Conservation (phyloP, 768 basidiomycete genomes). For the Stropharia rugosoannulata region DNA sequence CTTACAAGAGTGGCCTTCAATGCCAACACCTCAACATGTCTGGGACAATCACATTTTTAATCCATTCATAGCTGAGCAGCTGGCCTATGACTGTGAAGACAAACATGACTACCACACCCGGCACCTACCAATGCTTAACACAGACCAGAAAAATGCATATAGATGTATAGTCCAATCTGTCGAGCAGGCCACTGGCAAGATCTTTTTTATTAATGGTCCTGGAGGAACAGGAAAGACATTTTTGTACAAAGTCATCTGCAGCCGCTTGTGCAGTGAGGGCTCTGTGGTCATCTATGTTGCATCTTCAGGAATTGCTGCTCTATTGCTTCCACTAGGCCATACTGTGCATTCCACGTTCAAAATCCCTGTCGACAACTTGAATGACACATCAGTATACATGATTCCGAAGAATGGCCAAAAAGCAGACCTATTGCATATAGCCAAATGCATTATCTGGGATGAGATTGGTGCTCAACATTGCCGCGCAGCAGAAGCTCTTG, state of each 20-base stretch:
- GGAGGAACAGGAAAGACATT: conserved; percentile 49
- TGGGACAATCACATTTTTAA: conserved; percentile 28
- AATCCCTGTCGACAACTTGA: conserved; percentile 36
- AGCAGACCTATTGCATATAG: not conserved
- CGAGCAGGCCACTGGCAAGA: conserved; percentile 6
- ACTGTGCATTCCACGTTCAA: conserved; percentile 41
- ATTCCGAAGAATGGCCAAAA: conserved; percentile 24
- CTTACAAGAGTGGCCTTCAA: conserved; percentile 24
- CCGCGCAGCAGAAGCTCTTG: conserved; percentile 35
- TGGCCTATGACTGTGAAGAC: conserved; percentile 22
- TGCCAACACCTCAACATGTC: conserved; percentile 27
- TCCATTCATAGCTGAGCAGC: conserved; percentile 30
- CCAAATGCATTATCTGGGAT: conserved; percentile 40
- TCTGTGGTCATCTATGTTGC: conserved; percentile 45
- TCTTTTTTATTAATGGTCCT: conserved; percentile 44
- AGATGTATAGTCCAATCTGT: too few relatives aligned
- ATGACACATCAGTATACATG: conserved; percentile 23
- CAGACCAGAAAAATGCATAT: too few relatives aligned
- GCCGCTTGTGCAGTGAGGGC: conserved; percentile 21
- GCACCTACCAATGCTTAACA: conserved; percentile 18
- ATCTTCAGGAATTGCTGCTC: conserved; percentile 48
- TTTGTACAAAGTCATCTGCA: conserved; percentile 35
- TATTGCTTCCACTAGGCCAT: conserved; percentile 28
- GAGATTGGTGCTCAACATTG: conserved; percentile 38
- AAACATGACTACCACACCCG: not conserved